Evolutionary conservation across 1,139 yeast species (phyloP).

Genomic region (Nakaseomyces kungkrabaensis): DNA sequence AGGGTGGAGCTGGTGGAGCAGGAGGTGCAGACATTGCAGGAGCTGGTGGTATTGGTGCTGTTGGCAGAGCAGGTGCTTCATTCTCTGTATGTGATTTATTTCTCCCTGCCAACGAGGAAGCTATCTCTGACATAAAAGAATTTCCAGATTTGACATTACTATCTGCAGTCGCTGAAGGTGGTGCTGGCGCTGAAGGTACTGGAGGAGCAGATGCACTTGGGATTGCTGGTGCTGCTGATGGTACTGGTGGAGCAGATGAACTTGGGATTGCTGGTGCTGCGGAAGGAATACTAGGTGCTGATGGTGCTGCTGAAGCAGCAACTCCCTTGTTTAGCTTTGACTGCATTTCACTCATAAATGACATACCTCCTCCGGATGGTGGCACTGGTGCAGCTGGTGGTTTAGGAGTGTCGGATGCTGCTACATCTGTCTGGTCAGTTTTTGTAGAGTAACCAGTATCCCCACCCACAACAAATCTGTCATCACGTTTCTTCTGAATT

Average conservation of each 20-base stretch:
- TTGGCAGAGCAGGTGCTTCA: constrained; percentile 16
- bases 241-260: constrained; percentile 12
- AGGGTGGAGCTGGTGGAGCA: constrained; percentile 16
- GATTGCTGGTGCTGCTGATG: constrained; percentile 3
- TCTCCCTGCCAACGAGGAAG: constrained; percentile 21
- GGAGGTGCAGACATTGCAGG: constrained; percentile 8
- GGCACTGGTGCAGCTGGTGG: constrained; percentile 11
- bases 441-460: constrained; percentile 24
- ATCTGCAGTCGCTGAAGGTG: constrained; percentile 7
- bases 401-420: constrained; percentile 8
- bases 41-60: constrained; percentile 8
- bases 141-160: constrained; percentile 4
- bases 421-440: constrained; percentile 24
- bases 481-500: constrained; percentile 46
- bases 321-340: constrained; percentile 15
- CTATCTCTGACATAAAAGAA: constrained; percentile 10
- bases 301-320: constrained; percentile 13
- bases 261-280: constrained; percentile 9
- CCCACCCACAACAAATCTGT: constrained; percentile 39
- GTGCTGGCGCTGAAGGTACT: constrained; percentile 7
- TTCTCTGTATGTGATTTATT: constrained; percentile 22
- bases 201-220: constrained; percentile 7
- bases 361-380: constrained; percentile 9
- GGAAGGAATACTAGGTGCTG: constrained; percentile 11
- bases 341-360: constrained; percentile 20